Percentiles rank a stretch among this genome's conserved stretches.
Conservation (phyloP, 176 grass and related monocot species). For the Hordeum marinum region DNA sequence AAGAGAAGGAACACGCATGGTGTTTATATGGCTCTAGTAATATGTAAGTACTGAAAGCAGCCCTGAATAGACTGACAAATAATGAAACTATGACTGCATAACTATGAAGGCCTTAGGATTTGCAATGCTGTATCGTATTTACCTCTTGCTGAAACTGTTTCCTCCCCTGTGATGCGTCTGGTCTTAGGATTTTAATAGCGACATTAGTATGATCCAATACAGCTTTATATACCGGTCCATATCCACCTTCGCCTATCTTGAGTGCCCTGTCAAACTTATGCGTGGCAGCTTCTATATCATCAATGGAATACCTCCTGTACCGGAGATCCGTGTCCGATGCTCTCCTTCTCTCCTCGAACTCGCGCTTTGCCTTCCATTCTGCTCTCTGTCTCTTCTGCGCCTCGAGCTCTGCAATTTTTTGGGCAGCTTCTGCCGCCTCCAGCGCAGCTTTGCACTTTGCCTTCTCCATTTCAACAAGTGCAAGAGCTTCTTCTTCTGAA, state of each 20-base stretch:
- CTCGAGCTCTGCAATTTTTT: slow-evolving; percentile 78
- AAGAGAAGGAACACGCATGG: background rate
- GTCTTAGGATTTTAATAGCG: slow-evolving; percentile 82
- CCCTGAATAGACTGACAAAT: background rate
- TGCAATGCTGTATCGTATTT: slow-evolving; percentile 7
- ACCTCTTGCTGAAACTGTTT: slow-evolving; percentile 99
- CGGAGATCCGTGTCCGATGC: slow-evolving; percentile 40
- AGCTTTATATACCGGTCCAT: slow-evolving; percentile 86
- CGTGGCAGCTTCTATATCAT: slow-evolving; percentile 83
- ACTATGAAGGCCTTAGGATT: background rate
- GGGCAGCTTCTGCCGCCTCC: slow-evolving; percentile 76
- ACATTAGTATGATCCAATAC: slow-evolving; percentile 84
- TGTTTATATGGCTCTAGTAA: background rate
- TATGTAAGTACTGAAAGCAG: background rate
- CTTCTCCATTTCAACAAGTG: slow-evolving; percentile 75
- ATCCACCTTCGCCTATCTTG: slow-evolving; percentile 97
- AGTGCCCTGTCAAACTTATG: slow-evolving; percentile 56
- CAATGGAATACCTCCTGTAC: slow-evolving; percentile 88
- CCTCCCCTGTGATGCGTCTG: slow-evolving; percentile 86
- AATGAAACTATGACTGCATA: background rate
- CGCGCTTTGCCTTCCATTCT: slow-evolving; percentile 61
- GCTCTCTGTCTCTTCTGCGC: slow-evolving; percentile 71
- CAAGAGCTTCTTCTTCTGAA: slow-evolving; percentile 80
- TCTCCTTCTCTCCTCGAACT: slow-evolving; percentile 65
- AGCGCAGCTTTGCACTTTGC: slow-evolving; percentile 87